Percentiles rank a stretch among this genome's conserved stretches.
These are phyloP conservation scores for Porphyra umbilicalis DNA, from an alignment of 31 red algal genomes.

Conservation along the genomic window DNA sequence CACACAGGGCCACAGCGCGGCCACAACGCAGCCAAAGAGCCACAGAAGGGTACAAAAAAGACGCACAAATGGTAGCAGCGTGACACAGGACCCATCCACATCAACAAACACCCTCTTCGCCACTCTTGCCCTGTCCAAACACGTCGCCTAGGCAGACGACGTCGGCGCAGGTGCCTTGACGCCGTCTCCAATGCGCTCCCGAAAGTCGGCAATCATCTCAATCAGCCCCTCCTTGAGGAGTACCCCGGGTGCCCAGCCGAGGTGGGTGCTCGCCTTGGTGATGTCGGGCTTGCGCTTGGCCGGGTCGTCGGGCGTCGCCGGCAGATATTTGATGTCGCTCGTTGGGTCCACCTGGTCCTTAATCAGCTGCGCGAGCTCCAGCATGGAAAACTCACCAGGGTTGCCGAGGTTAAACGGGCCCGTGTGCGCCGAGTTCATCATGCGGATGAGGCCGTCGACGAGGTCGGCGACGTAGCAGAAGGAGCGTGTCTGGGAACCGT, in stretches of 20 bases:
- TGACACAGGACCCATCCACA: too few relatives aligned
- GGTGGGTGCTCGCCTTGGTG: conserved; percentile 58
- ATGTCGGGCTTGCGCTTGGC: conserved; percentile 96
- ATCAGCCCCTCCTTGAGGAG: conserved; percentile 74
- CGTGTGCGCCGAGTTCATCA: conserved; percentile 84
- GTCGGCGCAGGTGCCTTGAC: not conserved
- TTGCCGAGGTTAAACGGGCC: conserved; percentile 98
- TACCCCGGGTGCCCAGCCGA: conserved; percentile 88
- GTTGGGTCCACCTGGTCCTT: conserved; percentile 57
- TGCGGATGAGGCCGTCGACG: conserved; percentile 87
- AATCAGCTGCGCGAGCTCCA: conserved; percentile 83
- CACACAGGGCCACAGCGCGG: too few relatives aligned
- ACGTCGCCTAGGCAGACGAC: too few relatives aligned
- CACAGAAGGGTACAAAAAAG: too few relatives aligned
- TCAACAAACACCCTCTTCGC: too few relatives aligned
- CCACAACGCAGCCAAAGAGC: too few relatives aligned
- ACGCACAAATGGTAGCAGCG: too few relatives aligned
- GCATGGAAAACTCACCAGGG: conserved; percentile 96
- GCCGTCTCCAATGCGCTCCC: conserved; percentile 24
- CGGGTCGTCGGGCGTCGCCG: conserved; percentile 93
- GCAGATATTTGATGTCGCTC: conserved; percentile 71
- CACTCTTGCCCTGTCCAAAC: too few relatives aligned
- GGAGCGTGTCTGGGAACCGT: conserved; percentile 93
- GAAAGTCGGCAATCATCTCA: conserved; percentile 88
- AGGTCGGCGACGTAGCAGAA: conserved; percentile 97